Conservation (phyloP, 1,284 basidiomycete species). For the Pseudozyma thailandica region DNA sequence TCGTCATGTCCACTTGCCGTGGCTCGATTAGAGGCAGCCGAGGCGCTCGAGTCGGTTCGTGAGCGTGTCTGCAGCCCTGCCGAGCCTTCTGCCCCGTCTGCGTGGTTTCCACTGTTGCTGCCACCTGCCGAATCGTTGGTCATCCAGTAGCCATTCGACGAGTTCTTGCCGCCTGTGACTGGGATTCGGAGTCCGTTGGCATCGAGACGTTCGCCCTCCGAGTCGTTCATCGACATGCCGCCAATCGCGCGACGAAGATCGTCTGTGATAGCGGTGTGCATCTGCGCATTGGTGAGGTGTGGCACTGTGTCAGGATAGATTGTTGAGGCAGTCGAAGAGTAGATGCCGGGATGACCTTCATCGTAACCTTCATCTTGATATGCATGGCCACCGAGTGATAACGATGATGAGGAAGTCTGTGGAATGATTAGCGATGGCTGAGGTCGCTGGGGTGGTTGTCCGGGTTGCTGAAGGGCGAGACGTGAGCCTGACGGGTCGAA, state of each 20-base stretch:
- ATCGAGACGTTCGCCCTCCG: slow-evolving; percentile 39
- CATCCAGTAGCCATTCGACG: slow-evolving; percentile 45
- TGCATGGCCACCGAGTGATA: slow-evolving; percentile 18
- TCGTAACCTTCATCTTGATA: slow-evolving; percentile 52
- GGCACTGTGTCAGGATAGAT: slow-evolving; percentile 62
- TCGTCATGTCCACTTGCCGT: slow-evolving; percentile 33
- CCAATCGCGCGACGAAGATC: slow-evolving; percentile 61
- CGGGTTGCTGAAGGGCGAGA: slow-evolving; percentile 13
- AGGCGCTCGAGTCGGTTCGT: slow-evolving; percentile 23
- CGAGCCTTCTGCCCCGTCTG: neutral
- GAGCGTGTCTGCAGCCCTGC: slow-evolving; percentile 7
- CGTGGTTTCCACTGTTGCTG: slow-evolving; percentile 10
- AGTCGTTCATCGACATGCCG: slow-evolving; percentile 47
- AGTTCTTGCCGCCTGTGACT: slow-evolving; percentile 28
- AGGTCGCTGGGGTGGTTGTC: slow-evolving; percentile 20
- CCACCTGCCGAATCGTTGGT: slow-evolving; percentile 13
- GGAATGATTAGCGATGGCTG: slow-evolving; percentile 43
- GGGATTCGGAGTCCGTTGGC: slow-evolving; percentile 42
- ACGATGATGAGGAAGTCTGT: slow-evolving; percentile 28
- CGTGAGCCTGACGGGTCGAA: slow-evolving; percentile 10
- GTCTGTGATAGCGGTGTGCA: slow-evolving; percentile 56
- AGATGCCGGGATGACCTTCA: slow-evolving; percentile 41
- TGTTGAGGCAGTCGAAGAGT: slow-evolving; percentile 32
- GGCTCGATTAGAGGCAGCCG: slow-evolving; percentile 25
- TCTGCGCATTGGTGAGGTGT: slow-evolving; percentile 46